A percentile compares a stretch with the other conserved stretches of the same genome.
Evolutionary conservation across 1,284 basidiomycete species (phyloP).

Genomic region (Boletus sp.): DNA sequence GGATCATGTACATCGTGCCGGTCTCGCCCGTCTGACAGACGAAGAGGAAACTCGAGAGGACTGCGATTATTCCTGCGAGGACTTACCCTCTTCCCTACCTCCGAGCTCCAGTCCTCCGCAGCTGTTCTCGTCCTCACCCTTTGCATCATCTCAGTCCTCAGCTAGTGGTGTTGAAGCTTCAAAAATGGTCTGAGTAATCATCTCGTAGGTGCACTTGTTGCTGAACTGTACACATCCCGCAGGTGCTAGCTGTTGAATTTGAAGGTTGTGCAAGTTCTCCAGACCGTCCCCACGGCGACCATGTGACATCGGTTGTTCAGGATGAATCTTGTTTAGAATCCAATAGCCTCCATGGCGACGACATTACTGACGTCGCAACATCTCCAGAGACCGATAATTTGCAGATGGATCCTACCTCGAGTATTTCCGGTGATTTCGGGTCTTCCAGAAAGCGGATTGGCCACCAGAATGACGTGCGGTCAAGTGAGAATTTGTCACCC

Average conservation of each 20-base stretch:
- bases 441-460: constrained; percentile 12
- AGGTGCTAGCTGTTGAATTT: constrained; percentile 9
- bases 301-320: neutral
- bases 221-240: constrained; percentile 2
- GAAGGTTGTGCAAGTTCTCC: neutral
- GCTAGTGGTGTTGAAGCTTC: neutral
- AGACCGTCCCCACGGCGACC: neutral
- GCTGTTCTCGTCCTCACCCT: constrained; percentile 49
- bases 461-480: constrained; percentile 19
- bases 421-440: neutral
- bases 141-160: constrained; percentile 40
- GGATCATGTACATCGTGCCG: neutral
- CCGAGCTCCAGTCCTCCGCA: constrained; percentile 49
- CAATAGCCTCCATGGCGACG: neutral
- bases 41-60: constrained; percentile 7
- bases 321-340: neutral
- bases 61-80: constrained; percentile 1
- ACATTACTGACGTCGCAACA: neutral
- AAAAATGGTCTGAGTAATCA: constrained; percentile 13
- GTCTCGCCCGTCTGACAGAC: neutral
- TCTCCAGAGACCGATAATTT: neutral
- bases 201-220: neutral
- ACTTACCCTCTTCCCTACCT: constrained; percentile 37
- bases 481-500: neutral
- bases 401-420: neutral